Conservation (phyloP, 306 rosid genomes). For the Cucumis sativus region DNA sequence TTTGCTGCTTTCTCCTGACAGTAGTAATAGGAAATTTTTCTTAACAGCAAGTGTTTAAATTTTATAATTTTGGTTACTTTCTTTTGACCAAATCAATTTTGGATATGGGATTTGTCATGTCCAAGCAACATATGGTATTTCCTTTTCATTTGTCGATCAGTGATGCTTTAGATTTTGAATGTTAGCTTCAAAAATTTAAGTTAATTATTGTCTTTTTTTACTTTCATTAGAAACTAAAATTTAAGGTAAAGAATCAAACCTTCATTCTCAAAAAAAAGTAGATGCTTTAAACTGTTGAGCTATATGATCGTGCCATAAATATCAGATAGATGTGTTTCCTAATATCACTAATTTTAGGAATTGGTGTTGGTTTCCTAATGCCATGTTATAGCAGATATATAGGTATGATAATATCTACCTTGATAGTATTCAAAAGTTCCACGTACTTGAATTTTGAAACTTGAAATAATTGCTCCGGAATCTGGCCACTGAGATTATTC, state of each 20-base stretch:
- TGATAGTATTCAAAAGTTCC: slow-evolving; percentile 1
- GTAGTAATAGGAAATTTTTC: no score
- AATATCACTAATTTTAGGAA: neutral
- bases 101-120: neutral
- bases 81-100: neutral
- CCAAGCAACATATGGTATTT: neutral
- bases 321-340: no score
- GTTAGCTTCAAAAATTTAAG: neutral
- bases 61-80: neutral
- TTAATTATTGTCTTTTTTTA: neutral
- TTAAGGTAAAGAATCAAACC: neutral
- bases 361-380: neutral
- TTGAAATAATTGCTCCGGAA: slow-evolving; percentile 47
- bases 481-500: slow-evolving; percentile 58
- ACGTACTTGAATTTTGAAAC: slow-evolving; percentile 76
- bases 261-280: neutral
- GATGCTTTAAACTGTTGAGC: neutral
- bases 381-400: neutral
- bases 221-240: neutral
- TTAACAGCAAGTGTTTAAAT: no score
- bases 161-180: neutral
- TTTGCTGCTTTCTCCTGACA: no score
- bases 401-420: neutral
- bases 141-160: neutral
- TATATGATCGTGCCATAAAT: neutral